Conservation (phyloP, 1,284 basidiomycete species). For the Heterobasidion annosum region DNA sequence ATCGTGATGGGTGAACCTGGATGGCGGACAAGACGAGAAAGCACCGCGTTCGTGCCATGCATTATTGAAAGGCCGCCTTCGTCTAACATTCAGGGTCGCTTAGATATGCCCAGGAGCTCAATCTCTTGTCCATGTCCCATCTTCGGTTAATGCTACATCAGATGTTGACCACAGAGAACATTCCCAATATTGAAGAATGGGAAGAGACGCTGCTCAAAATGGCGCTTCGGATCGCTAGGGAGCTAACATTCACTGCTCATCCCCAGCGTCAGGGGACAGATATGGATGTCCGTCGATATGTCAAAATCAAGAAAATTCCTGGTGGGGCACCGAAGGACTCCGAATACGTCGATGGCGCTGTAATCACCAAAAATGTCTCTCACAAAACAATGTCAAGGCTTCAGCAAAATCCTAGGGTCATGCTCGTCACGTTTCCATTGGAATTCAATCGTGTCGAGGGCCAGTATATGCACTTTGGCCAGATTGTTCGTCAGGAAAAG, state of each 20-base stretch:
- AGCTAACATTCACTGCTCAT: constrained; percentile 66
- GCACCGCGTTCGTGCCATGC: constrained; percentile 57
- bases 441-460: constrained; percentile 93
- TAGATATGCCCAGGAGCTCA: constrained; percentile 76
- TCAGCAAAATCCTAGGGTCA: constrained; percentile 78
- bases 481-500: constrained; percentile 89
- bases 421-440: constrained; percentile 93
- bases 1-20: constrained; percentile 51
- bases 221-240: constrained; percentile 70
- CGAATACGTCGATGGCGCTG: constrained; percentile 95
- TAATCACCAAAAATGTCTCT: constrained; percentile 97
- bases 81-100: constrained; percentile 1
- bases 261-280: constrained; percentile 79
- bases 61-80: not conserved
- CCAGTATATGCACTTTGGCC: constrained; percentile 90
- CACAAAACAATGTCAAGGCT: constrained; percentile 82
- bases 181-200: constrained; percentile 80
- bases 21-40: constrained; percentile 74
- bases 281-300: constrained; percentile 91
- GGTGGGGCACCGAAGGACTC: constrained; percentile 89
- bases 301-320: constrained; percentile 98
- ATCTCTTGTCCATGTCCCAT: constrained; percentile 79
- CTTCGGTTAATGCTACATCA: constrained; percentile 85
- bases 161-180: constrained; percentile 69
- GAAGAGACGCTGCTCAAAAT: constrained; percentile 75